Conservation (phyloP, 2,329 filamentous ascomycete species). For the Cryphonectria carpinicola region DNA sequence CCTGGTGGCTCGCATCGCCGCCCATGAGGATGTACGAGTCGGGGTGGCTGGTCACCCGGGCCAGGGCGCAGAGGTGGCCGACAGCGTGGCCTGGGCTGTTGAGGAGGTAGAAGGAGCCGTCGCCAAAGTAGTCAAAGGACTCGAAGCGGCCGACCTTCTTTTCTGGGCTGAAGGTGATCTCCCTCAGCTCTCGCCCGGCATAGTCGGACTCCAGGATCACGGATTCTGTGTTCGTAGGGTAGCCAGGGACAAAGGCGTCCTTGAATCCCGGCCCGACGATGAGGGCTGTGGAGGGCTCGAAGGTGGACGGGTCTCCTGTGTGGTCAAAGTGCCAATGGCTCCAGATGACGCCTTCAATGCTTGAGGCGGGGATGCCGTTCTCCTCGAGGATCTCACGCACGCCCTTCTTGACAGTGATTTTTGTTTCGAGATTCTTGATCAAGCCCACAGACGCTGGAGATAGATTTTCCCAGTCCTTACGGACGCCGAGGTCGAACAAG, state of each 20-base stretch:
- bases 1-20: constrained; percentile 48
- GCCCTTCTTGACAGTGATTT: constrained; percentile 46
- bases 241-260: constrained; percentile 31
- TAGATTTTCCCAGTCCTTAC: constrained; percentile 49
- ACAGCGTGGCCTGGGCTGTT: constrained; percentile 16
- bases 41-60: constrained; percentile 39
- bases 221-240: constrained; percentile 29
- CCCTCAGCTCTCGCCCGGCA: constrained; percentile 32
- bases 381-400: constrained; percentile 46
- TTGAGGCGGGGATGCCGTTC: constrained; percentile 33
- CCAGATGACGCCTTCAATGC: constrained; percentile 36
- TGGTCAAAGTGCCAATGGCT: constrained; percentile 39
- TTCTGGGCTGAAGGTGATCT: constrained; percentile 33
- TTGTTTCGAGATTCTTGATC: constrained; percentile 18
- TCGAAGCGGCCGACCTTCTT: constrained; percentile 30
- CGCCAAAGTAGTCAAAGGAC: constrained; percentile 24
- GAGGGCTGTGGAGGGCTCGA: constrained; percentile 32
- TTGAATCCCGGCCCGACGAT: constrained; percentile 41
- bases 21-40: constrained; percentile 47
- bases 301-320: constrained; percentile 35
- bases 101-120: constrained; percentile 17
- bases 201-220: constrained; percentile 35
- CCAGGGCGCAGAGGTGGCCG: constrained; percentile 38
- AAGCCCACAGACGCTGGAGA: constrained; percentile 27
- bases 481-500: constrained; percentile 42